Conservation (phyloP, 140 eudicot genomes). For the Bidens hawaiensis region DNA sequence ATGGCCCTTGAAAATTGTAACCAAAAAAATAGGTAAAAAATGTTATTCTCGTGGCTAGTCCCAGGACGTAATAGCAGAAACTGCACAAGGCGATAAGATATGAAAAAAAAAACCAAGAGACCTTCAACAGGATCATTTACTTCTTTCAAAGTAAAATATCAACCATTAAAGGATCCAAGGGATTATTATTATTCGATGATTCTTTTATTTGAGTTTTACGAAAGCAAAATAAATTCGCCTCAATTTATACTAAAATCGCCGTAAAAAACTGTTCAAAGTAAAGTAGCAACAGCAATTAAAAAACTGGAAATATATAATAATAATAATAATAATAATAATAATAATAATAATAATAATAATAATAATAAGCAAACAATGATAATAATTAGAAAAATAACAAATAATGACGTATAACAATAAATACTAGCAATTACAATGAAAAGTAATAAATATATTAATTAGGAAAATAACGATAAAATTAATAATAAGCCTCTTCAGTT, state of each 20-base stretch:
- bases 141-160: background rate
- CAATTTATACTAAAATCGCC: slow-evolving; percentile 23
- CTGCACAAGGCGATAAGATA: slow-evolving; percentile 47
- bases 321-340: too few relatives aligned
- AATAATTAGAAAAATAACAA: too few relatives aligned
- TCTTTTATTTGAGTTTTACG: slow-evolving; percentile 17
- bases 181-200: slow-evolving; percentile 15
- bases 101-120: slow-evolving; percentile 24
- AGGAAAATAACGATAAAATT: too few relatives aligned
- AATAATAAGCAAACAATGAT: too few relatives aligned
- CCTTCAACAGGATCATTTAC: background rate
- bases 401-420: too few relatives aligned
- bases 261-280: too few relatives aligned
- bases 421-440: background rate
- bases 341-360: too few relatives aligned
- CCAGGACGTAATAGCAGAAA: slow-evolving; percentile 41
- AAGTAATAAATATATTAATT: too few relatives aligned
- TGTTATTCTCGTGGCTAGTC: slow-evolving; percentile 41
- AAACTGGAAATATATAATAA: too few relatives aligned
- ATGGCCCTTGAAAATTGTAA: too few relatives aligned
- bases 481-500: slow-evolving; percentile 26
- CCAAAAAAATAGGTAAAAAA: background rate
- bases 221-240: slow-evolving; percentile 11
- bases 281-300: too few relatives aligned
- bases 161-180: background rate